Conservation (phyloP, 805 yeast genomes). For the Ascoidea asiatica region DNA sequence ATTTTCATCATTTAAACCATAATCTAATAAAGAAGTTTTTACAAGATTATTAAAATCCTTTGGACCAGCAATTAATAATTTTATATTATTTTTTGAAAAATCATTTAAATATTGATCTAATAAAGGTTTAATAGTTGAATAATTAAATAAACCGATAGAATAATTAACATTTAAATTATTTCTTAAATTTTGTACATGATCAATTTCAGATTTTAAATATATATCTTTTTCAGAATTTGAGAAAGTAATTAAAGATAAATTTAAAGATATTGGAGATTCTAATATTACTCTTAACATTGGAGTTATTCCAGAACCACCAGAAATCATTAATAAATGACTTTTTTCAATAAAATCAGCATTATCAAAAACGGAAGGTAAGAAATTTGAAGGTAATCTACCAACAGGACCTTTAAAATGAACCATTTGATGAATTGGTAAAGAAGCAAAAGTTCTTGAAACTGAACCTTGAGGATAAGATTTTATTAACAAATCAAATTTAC, state of each 20-base stretch:
- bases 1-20: neutral
- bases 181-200: constrained; percentile 49
- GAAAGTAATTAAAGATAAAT: constrained; percentile 50
- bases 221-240: constrained; percentile 71
- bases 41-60: neutral
- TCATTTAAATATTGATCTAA: neutral
- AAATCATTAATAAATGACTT: constrained; percentile 52
- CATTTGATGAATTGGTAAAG: constrained; percentile 46
- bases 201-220: constrained; percentile 56
- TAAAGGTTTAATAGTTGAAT: constrained; percentile 9
- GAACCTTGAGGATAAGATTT: constrained; percentile 64
- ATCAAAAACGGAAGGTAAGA: constrained; percentile 9
- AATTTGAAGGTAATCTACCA: constrained; percentile 50
- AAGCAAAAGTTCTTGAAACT: constrained; percentile 56
- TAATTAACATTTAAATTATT: constrained; percentile 52
- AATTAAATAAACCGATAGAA: constrained; percentile 46
- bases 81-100: constrained; percentile 21
- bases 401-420: constrained; percentile 72
- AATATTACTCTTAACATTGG: constrained; percentile 77
- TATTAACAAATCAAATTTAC: constrained; percentile 64
- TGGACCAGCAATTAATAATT: constrained; percentile 15
- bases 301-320: constrained; percentile 85
- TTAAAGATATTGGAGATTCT: constrained; percentile 54
- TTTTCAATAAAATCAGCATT: constrained; percentile 33
- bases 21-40: neutral